These are phyloP conservation scores for Botrytis sinoallii DNA, from an alignment of 2,329 filamentous ascomycete species.

Conservation along the genomic window DNA sequence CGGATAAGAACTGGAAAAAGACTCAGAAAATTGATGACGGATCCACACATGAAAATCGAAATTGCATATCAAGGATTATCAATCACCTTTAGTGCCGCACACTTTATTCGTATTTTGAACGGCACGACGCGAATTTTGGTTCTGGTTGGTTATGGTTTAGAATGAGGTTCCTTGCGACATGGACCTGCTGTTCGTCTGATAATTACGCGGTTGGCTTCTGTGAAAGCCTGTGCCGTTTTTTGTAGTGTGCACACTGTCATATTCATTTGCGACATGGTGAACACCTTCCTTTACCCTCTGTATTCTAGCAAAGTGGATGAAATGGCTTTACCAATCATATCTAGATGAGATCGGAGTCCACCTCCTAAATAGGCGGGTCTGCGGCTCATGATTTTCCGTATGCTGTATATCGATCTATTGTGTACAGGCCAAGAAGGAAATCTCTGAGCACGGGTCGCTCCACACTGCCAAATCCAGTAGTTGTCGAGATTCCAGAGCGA, in stretches of 20 bases:
- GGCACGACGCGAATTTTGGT: not conserved
- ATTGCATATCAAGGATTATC: not conserved
- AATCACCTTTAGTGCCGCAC: not conserved
- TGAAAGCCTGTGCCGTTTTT: not conserved
- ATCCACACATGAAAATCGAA: not conserved
- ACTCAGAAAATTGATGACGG: not conserved
- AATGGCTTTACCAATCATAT: not conserved
- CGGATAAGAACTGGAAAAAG: not conserved
- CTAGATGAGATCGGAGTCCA: not conserved
- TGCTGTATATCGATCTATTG: not conserved
- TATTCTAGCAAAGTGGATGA: not conserved
- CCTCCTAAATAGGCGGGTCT: not conserved
- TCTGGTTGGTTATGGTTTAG: not conserved
- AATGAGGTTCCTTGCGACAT: not conserved
- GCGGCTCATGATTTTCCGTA: not conserved
- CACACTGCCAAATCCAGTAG: not conserved
- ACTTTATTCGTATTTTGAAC: not conserved
- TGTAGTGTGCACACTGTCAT: not conserved
- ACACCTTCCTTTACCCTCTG: not conserved
- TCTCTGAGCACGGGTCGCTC: not conserved
- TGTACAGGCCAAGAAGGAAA: not conserved
- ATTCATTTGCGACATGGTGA: not conserved
- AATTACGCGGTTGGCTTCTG: not conserved
- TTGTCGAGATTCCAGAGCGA: not conserved
- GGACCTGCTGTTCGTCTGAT: not conserved